Conservation (phyloP, 2,329 filamentous ascomycete genomes). For the Diaporthe nobilis region DNA sequence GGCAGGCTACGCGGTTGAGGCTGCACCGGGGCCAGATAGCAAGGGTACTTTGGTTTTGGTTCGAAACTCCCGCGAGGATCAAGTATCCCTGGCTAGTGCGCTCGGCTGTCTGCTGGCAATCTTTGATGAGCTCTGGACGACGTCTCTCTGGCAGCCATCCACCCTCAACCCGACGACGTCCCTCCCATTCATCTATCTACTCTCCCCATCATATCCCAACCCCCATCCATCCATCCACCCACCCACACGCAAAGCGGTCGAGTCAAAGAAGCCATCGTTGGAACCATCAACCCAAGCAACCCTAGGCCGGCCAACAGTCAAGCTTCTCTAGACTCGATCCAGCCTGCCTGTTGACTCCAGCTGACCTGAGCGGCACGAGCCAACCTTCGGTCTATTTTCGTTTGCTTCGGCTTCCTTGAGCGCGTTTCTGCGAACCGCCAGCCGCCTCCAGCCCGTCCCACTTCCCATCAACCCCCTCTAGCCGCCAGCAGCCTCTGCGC, state of each 20-base stretch:
- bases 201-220: constrained; percentile 30
- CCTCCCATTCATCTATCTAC: constrained; percentile 35
- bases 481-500: constrained; percentile 34
- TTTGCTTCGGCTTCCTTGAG: constrained; percentile 30
- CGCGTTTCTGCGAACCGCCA: constrained; percentile 34
- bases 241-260: constrained; percentile 24
- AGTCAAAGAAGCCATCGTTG: constrained; percentile 34
- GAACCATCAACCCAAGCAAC: neutral
- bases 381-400: constrained; percentile 34
- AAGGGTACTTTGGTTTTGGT: constrained; percentile 1
- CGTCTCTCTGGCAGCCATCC: constrained; percentile 33
- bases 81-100: constrained; percentile 27
- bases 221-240: constrained; percentile 20
- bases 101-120: constrained; percentile 34
- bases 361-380: constrained; percentile 40
- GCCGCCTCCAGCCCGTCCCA: constrained; percentile 20
- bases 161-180: constrained; percentile 34
- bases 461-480: constrained; percentile 11
- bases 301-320: constrained; percentile 9
- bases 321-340: constrained; percentile 22
- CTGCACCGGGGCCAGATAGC: constrained; percentile 14
- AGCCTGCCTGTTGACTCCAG: constrained; percentile 35
- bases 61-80: neutral
- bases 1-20: constrained; percentile 30
- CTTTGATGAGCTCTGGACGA: constrained; percentile 40